Base-by-base conservation (phyloP, 1,284 basidiomycete genomes). In the Boletellus deceptivus region DNA sequence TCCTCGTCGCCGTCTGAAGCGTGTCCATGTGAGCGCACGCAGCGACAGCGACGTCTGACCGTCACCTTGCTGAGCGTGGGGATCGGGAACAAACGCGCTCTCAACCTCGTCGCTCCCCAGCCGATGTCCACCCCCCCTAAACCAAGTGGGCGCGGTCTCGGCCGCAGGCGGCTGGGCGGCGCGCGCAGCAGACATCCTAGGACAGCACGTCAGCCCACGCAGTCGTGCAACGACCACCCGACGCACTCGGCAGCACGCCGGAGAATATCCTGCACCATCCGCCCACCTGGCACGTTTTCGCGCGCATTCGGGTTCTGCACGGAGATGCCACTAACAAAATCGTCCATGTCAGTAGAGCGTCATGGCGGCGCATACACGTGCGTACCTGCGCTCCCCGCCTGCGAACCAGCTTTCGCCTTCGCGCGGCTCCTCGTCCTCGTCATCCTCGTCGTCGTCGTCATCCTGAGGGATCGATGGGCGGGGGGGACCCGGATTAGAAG, bases 91-190 rank as follows among this genome's bases (percentile, higher is more conserved):
- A 55, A 74, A 84, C 10, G 75, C 62, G 52, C 87, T 89, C 11
- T 86, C 84, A 1, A 86, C 76, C 18, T 95, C 91, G 51, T 95
- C 93, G 24, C 87, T 86, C 2, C 93, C 94, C n/a, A 98, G 75
- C 0, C 78, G 90, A 67, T 95, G 82, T 3, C 92, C 94, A 3
- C 83, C 77, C 2, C 92, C 92, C 42, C 71, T 65, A 64, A 91
- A 92, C 1, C 68, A 58, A 3, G 46, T 52, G 20, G 54, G 52
- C 2, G 35, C 33, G 6, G 36, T 47, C 2, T 27, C 33, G 0
- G 41, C 14, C 2, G 37, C 40, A 25, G 20, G 41, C 3, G 70
- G 64, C 37, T 65, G 59, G 16, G 63, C 43, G 16, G 44, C 54
- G 43, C 56, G 62, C 48, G 60, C 49, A 41, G 58, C 55, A 40